Base-by-base conservation (phyloP, 2,329 filamentous ascomycete genomes). In the Huntiella decipiens region DNA sequence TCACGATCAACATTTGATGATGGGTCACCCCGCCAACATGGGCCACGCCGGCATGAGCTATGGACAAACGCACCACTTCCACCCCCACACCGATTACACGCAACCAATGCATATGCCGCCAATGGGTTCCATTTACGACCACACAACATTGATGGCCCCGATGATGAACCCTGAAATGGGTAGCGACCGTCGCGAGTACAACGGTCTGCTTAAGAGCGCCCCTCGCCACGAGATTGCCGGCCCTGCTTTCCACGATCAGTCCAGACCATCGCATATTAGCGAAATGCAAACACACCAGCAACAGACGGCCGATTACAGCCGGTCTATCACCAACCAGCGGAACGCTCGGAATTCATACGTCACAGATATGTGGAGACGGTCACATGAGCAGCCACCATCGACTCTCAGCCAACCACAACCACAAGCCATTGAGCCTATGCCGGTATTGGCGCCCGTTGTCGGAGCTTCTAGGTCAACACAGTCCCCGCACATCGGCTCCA, bases 151-250 rank as follows among this genome's bases (percentile, higher is more conserved):
- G 56, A 77, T 71, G 52, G 68, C 79, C 54, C 73, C 79, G 48
- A 79, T 82, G 60, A 75, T 92, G 57, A 79, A 83, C 49, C 34
- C 36, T 4, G 46, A 48, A 17, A 13, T 44, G 8, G 32, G 43
- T 8, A 36, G 34, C 6, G 33, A 80, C 51, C 76, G 50, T 17
- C 45, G 81, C 57, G 85, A 93, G 59, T 93, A 88, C 58, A 82
- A 79, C 55, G 79, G 75, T 56, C 82, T 94, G 52, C 64, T 74
- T 50, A 74, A 74, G 57, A 78, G 82, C 51, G 81, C 85, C 45
- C 82, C 86, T 16, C 77, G 88, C 52, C 91, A 95, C 62, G 91
- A 96, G 57, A 77, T 95, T 51, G 77, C 82, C 11, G 91, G 87
- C 17, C 77, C 82, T 34, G 70, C 86, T 7, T 98, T 95, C 62